A percentile compares a stretch with the other conserved stretches of the same genome.
Conservation (phyloP, 2,329 filamentous ascomycete genomes). For the Ceratocystis diversiconidia region DNA sequence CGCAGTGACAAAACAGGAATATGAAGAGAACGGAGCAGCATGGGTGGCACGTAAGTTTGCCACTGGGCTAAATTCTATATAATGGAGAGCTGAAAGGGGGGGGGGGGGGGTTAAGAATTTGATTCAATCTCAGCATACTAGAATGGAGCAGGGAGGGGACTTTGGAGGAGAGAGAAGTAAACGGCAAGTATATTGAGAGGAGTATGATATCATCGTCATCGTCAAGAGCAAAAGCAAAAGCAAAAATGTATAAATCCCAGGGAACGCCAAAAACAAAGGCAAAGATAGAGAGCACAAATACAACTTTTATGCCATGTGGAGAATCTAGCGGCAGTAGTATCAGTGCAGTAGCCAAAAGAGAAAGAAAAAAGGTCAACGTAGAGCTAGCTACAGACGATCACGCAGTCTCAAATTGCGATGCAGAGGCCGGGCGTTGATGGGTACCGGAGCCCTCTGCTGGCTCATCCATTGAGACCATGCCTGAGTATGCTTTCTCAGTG, state of each 20-base stretch:
- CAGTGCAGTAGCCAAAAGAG: background rate
- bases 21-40: conserved; percentile 66
- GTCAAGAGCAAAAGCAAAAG: background rate
- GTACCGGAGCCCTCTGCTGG: conserved; percentile 14
- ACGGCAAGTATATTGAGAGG: conserved; percentile 2
- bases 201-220: conserved; percentile 4
- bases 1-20: conserved; percentile 75
- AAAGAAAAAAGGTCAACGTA: conserved; percentile 5
- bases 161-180: background rate
- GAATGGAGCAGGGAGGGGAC: background rate
- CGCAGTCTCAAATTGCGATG: conserved; percentile 5
- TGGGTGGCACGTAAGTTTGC: conserved; percentile 64
- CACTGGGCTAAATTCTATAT: conserved; percentile 11
- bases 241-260: conserved; percentile 3
- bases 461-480: conserved; percentile 19
- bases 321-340: background rate
- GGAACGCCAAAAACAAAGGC: background rate
- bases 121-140: background rate
- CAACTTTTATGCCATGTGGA: background rate
- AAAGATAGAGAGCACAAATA: background rate
- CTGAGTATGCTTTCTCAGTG: conserved; percentile 13
- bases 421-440: conserved; percentile 10
- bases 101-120: too few species aligned
- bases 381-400: background rate
- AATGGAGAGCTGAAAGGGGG: background rate